Base-by-base conservation (phyloP, 2,329 filamentous ascomycete genomes). In the Penicillium hordei region DNA sequence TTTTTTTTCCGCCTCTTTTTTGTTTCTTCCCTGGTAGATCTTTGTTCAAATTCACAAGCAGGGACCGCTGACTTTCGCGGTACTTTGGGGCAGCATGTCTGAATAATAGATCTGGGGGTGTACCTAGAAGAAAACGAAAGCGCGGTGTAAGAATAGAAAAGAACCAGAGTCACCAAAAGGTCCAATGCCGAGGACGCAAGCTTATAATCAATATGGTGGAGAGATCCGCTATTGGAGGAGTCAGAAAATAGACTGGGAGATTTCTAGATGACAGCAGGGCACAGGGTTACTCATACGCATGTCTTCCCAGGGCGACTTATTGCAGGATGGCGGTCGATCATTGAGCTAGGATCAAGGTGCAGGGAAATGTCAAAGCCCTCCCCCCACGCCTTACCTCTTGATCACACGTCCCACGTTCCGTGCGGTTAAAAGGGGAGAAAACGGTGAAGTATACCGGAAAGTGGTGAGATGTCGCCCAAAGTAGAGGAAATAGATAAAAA, bases 291-390 rank as follows among this genome's bases (percentile, higher is more conserved):
- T 66, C 67, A 72, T 72, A 68, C 67, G 69, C 68, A 65, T 67
- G 69, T 69, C 63, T 63, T 63, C 62, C 64, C 59, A 69, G 62
- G 65, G 63, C 65, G 64, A 70, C 62, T 70, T 69, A 72, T 73
- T 72, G 70, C 70, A 72, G 68, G 68, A 71, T 68, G 66, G 67
- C 63, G 68, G 70, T 66, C 68, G 71, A 73, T 73, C 71, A 69
- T 70, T 60, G 69, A 69, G 65, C 68, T 68, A 70, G 63, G 66
- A 68, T 68, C 60, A 62, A 65, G 64, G 59, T 65, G 64, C 63
- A 65, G 67, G 57, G 56, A 61, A 59, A 59, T 60, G 58, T 64
- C 60, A 62, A 66, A 61, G 62, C 60, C 63, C 54, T 49, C 46
- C 33, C 49, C 49, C 54, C 51, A 57, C 53, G 49, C 61, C 61